These are phyloP conservation scores for Carex pumila DNA, from an alignment of 176 grass and related monocot species.

Conservation along the genomic window DNA sequence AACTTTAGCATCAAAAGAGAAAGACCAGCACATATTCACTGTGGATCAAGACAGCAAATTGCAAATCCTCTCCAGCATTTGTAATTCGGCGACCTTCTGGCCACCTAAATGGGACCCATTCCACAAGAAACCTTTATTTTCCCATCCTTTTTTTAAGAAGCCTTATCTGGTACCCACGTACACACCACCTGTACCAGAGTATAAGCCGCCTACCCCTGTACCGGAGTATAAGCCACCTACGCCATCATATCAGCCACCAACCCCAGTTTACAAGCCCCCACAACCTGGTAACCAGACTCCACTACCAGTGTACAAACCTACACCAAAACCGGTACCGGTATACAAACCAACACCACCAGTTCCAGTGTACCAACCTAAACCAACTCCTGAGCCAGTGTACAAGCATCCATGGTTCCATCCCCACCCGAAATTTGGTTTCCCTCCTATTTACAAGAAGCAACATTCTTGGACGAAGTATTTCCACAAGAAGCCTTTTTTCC, in stretches of 20 bases:
- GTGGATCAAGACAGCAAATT: neutral
- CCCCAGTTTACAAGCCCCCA: neutral
- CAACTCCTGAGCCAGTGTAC: neutral
- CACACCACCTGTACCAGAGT: neutral
- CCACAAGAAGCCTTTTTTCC: slow-evolving; percentile 11
- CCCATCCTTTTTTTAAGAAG: neutral
- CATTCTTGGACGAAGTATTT: neutral
- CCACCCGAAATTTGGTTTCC: slow-evolving; percentile 7
- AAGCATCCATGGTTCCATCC: neutral
- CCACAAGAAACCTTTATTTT: slow-evolving; percentile 8
- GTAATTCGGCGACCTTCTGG: slow-evolving; percentile 4
- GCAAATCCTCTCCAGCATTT: slow-evolving; percentile 11
- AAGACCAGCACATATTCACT: slow-evolving; percentile 11
- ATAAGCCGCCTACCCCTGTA: neutral
- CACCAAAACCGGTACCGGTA: neutral
- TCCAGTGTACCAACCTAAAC: neutral
- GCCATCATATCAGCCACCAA: neutral
- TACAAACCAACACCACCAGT: slow-evolving; percentile 3
- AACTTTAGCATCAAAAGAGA: slow-evolving; percentile 14
- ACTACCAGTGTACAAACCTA: neutral
- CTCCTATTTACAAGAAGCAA: neutral
- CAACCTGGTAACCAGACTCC: neutral
- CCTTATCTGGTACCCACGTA: neutral
- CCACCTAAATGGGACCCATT: slow-evolving; percentile 8
- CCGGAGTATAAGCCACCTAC: neutral